phyloP scores from a whole-genome alignment of 2,329 filamentous ascomycete species.

The Ophiostoma novo-ulmi region DNA sequence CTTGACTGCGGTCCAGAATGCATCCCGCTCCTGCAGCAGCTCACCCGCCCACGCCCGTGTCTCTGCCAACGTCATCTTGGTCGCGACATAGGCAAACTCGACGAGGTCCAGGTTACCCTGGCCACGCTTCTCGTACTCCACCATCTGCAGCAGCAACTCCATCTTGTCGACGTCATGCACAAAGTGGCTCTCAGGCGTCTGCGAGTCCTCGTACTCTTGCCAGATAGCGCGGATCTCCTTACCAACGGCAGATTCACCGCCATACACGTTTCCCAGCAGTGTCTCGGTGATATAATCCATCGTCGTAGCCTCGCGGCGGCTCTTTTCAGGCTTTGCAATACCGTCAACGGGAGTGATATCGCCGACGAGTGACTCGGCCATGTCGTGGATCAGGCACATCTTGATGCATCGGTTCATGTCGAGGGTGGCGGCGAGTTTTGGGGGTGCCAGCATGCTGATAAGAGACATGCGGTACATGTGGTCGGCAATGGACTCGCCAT shows the following conservation, averaged over 20 bases:
- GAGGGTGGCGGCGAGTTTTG: constrained; percentile 63
- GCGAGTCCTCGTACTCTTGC: constrained; percentile 89
- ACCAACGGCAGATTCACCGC: constrained; percentile 54
- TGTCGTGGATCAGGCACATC: constrained; percentile 96
- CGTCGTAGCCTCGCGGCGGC: constrained; percentile 73
- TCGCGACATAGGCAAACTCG: constrained; percentile 79
- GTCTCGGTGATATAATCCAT: constrained; percentile 83
- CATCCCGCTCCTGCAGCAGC: constrained; percentile 60
- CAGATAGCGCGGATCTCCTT: constrained; percentile 72
- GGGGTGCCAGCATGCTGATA: constrained; percentile 85
- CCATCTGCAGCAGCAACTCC: constrained; percentile 88
- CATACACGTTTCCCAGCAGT: constrained; percentile 69
- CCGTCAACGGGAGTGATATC: constrained; percentile 94
- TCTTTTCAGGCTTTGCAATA: constrained; percentile 82
- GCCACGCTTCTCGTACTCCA: constrained; percentile 81
- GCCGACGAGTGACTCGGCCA: constrained; percentile 91
- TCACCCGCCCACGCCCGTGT: constrained; percentile 74
- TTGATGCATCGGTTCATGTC: constrained; percentile 81
- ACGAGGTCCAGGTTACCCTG: constrained; percentile 65
- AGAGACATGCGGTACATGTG: constrained; percentile 99
- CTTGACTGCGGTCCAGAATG: constrained; percentile 17
- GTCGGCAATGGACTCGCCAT: constrained; percentile 87
- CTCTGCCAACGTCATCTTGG: constrained; percentile 67
- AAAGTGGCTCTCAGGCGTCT: constrained; percentile 78
- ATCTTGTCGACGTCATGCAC: constrained; percentile 98